phyloP scores from a whole-genome alignment of 2,329 filamentous ascomycete species.

The Zymoseptoria passerinii region DNA sequence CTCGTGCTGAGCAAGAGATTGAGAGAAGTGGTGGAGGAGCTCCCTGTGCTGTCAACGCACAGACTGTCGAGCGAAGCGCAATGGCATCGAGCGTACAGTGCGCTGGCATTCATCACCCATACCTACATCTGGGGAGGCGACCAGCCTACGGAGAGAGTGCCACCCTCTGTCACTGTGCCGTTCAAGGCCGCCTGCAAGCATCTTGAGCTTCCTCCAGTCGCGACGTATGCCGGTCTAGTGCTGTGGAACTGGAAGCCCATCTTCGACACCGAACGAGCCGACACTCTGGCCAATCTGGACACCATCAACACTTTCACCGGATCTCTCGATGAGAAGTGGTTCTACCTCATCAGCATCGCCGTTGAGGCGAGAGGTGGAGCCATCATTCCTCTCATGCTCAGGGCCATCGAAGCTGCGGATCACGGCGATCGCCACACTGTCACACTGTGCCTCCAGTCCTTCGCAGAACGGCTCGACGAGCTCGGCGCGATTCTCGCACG shows the following conservation, averaged over 20 bases:
- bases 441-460: constrained; percentile 64
- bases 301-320: constrained; percentile 88
- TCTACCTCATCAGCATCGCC: constrained; percentile 89
- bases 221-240: constrained; percentile 84
- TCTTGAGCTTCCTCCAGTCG: constrained; percentile 82
- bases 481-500: constrained; percentile 68
- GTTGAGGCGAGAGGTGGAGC: constrained; percentile 89
- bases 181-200: constrained; percentile 61
- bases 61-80: constrained; percentile 76
- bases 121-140: constrained; percentile 85
- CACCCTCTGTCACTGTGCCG: constrained; percentile 73
- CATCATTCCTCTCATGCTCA: constrained; percentile 79
- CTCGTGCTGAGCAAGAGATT: constrained; percentile 79
- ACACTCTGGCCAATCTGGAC: constrained; percentile 77
- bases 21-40: constrained; percentile 65
- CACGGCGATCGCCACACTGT: constrained; percentile 62
- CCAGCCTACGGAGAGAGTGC: constrained; percentile 61
- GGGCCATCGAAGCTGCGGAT: constrained; percentile 73
- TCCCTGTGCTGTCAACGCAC: constrained; percentile 76
- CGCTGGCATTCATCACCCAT: constrained; percentile 73
- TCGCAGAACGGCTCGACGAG: constrained; percentile 83
- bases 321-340: constrained; percentile 95
- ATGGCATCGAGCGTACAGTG: constrained; percentile 79
- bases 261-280: constrained; percentile 72
- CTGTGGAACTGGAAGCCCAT: constrained; percentile 97